A percentile compares a stretch with the other conserved stretches of the same genome.
Conservation (phyloP, 2,329 filamentous ascomycete genomes). For the Diaporthe sp. region DNA sequence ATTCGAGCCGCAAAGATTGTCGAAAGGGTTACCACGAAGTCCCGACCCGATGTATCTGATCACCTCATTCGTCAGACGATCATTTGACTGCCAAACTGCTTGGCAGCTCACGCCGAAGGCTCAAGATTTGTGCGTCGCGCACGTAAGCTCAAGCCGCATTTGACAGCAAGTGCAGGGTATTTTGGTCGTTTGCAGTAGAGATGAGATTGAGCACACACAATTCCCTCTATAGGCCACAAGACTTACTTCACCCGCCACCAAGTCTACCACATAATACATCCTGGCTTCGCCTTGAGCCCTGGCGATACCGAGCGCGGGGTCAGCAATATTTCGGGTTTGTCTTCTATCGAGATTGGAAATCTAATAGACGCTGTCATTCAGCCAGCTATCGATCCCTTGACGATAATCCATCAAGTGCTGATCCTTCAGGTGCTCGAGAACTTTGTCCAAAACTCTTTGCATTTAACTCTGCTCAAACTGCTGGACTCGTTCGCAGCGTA, state of each 20-base stretch:
- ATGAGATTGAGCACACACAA: not conserved
- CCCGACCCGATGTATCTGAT: not conserved
- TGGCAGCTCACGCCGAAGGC: slow-evolving; percentile 11
- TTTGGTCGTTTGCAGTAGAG: not conserved
- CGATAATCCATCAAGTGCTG: not conserved
- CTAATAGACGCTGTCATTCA: not conserved
- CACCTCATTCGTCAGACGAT: not conserved
- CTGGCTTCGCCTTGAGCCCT: not conserved
- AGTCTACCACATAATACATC: not conserved
- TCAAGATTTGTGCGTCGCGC: slow-evolving; percentile 27
- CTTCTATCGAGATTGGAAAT: not conserved
- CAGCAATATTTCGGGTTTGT: not conserved
- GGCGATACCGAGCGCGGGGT: not conserved
- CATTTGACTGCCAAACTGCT: not conserved
- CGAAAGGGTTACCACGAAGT: not conserved
- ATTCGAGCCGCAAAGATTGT: not conserved
- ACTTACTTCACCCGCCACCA: too few species aligned
- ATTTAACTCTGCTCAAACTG: too few species aligned
- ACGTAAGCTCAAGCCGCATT: not conserved
- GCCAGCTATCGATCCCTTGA: not conserved
- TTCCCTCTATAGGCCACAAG: not conserved
- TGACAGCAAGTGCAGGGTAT: not conserved
- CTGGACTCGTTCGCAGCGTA: not conserved
- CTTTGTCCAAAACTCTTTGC: not conserved
- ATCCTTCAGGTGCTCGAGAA: not conserved